Percentiles rank a stretch among this genome's conserved stretches.
Conservation (phyloP, 352 stramenopile species). For the Globisporangium cystogenes region DNA sequence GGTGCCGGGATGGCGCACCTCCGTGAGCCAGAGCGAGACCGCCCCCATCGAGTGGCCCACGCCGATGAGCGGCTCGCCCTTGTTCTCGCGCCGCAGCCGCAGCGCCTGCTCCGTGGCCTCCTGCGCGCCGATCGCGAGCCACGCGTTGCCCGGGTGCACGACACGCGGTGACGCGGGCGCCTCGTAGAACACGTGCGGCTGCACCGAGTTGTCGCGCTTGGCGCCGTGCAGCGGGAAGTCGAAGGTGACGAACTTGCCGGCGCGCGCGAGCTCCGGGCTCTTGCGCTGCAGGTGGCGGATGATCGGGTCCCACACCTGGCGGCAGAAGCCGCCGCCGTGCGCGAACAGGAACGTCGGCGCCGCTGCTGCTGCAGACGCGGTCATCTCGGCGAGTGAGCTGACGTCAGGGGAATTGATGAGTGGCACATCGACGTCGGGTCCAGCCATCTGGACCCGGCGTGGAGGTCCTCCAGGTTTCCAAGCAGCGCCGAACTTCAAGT, state of each 20-base stretch:
- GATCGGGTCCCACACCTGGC: slow-evolving; percentile 39
- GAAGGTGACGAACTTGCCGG: slow-evolving; percentile 13
- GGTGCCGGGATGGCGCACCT: slow-evolving; percentile 25
- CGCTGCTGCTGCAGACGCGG: background rate
- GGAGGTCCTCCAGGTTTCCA: background rate
- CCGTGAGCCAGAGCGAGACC: slow-evolving; percentile 27
- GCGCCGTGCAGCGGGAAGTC: slow-evolving; percentile 37
- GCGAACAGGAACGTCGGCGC: slow-evolving; percentile 25
- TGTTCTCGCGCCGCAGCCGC: slow-evolving; percentile 4
- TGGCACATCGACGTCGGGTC: background rate
- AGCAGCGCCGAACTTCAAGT: background rate
- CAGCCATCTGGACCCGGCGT: background rate
- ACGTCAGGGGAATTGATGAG: background rate
- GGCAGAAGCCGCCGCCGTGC: slow-evolving; percentile 48
- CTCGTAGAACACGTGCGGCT: slow-evolving; percentile 9
- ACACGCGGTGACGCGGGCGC: slow-evolving; percentile 17
- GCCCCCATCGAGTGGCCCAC: slow-evolving; percentile 48
- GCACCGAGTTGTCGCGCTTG: slow-evolving; percentile 28
- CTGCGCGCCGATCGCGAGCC: slow-evolving; percentile 8
- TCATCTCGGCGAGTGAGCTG: background rate
- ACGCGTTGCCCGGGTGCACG: slow-evolving; percentile 32
- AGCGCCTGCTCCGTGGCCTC: slow-evolving; percentile 10
- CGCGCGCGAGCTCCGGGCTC: slow-evolving; percentile 21
- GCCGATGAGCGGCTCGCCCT: slow-evolving; percentile 30
- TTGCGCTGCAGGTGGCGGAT: slow-evolving; percentile 25